Evolutionary conservation across 2,329 filamentous ascomycete genomes (phyloP).

Genomic region (Diaporthe eres): DNA sequence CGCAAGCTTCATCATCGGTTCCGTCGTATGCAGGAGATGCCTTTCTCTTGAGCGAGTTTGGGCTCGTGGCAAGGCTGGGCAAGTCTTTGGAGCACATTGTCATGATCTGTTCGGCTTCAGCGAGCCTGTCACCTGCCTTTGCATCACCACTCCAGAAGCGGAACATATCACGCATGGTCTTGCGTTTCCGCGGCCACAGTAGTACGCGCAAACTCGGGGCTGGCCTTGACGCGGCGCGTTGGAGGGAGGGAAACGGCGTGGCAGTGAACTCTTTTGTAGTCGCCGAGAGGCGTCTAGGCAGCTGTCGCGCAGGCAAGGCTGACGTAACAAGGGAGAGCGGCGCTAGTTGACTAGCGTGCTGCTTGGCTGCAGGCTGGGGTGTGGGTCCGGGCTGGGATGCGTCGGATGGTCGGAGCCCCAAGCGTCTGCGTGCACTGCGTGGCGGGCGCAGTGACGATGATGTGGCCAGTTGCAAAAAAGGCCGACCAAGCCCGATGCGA

Average conservation of each 20-base stretch:
- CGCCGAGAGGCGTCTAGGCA: constrained; percentile 43
- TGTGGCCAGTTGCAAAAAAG: constrained; percentile 47
- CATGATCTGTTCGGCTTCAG: constrained; percentile 60
- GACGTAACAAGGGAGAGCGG: constrained; percentile 48
- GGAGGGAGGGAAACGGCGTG: background rate
- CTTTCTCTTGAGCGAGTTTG: constrained; percentile 57
- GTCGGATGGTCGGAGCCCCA: constrained; percentile 44
- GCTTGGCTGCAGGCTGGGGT: constrained; percentile 40
- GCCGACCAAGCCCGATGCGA: constrained; percentile 43
- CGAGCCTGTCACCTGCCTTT: constrained; percentile 67
- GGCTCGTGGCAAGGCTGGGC: constrained; percentile 35
- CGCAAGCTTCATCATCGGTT: constrained; percentile 47
- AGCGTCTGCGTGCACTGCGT: constrained; percentile 36
- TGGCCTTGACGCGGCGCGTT: constrained; percentile 5
- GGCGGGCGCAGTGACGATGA: constrained; percentile 44
- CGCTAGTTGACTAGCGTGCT: constrained; percentile 40
- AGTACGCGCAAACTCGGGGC: constrained; percentile 4
- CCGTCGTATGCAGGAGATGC: constrained; percentile 52
- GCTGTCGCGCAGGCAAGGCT: constrained; percentile 44
- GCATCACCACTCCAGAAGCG: constrained; percentile 72
- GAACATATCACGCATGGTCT: constrained; percentile 63
- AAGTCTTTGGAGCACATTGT: constrained; percentile 41
- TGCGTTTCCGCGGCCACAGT: constrained; percentile 56
- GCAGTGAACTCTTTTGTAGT: constrained; percentile 17
- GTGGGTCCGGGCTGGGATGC: constrained; percentile 38